Evolutionary conservation across 148 eudicot genomes (phyloP), one percentile per base, ranked within the genome.

Genomic region (Rhododendron simsii): DNA sequence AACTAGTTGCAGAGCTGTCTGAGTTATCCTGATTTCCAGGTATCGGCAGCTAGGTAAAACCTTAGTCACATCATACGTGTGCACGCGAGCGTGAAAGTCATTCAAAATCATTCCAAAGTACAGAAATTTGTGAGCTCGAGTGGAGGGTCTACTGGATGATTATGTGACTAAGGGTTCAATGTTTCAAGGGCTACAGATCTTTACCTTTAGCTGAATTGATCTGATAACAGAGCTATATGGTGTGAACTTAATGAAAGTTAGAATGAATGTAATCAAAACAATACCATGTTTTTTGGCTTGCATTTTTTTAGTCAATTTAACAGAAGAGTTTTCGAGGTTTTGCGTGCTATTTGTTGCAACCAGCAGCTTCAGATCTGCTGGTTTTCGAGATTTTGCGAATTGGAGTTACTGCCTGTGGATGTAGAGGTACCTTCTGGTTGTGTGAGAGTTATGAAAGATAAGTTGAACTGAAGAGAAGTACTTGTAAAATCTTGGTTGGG

Each of bases 341-440:
- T 82, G 30, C 13, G 23, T 11, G 15, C n/a, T 45, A 10, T 83
- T 45, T 28, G 61, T 63, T 37, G 75, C 35, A 39, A 37, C 26
- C 23, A 57, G 20, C 84, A 82, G 75, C 75, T 82, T 44, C n/a
- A 83, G 85, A 45, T 69, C 78, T 67, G 41, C 39, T 86, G 7
- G 35, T 86, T 63, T 23, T 16, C 7, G 8, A 47, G 26, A 50
- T 61, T 33, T 18, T 67, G 45, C 28, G 30, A 69, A 28, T 28
- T 69, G 37, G 20, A 35, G 35, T 44, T 18, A 21, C 2, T 78
- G 5, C 10, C 69, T 86, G 71, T 18, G 18, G 78, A 7, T 65
- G 33, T 47, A n/a, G 78, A 63, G 83, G 23, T 81, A 47, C 21
- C 83, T 26, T 48, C 71, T 80, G 48, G 78, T 50, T 80, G 71